These are phyloP conservation scores for Leccinum aurantiacum DNA, from an alignment of 768 basidiomycete genomes.

Conservation along the genomic window DNA sequence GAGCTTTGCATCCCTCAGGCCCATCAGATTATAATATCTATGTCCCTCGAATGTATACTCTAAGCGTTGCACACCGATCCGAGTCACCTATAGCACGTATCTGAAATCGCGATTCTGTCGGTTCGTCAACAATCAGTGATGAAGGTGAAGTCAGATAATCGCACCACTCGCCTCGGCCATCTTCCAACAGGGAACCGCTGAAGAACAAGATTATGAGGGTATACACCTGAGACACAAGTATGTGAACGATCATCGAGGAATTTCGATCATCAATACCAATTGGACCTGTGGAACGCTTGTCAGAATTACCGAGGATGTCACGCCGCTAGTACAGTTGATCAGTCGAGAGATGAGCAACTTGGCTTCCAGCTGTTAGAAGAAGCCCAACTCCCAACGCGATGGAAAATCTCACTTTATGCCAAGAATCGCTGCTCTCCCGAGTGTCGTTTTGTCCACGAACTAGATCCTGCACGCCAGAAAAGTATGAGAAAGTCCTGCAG, in stretches of 20 bases:
- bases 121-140: background rate
- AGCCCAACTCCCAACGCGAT: background rate
- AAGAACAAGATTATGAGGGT: conserved; percentile 70
- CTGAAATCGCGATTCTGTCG: conserved; percentile 68
- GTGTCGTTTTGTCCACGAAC: conserved; percentile 65
- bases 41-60: background rate
- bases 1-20: too few relatives aligned
- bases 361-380: conserved; percentile 35
- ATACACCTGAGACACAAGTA: conserved; percentile 47
- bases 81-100: conserved; percentile 52
- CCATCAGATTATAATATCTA: too few relatives aligned
- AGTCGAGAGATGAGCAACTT: conserved; percentile 59
- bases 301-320: background rate
- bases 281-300: conserved; percentile 45
- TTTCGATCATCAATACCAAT: conserved; percentile 45
- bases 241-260: background rate
- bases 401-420: conserved; percentile 55
- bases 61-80: background rate
- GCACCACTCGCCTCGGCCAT: conserved; percentile 66
- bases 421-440: conserved; percentile 66
- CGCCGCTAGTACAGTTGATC: conserved; percentile 38
- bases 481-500: background rate
- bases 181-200: conserved; percentile 75
- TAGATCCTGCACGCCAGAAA: conserved; percentile 30
- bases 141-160: background rate